Base-by-base conservation (phyloP, 2,329 filamentous ascomycete genomes). In the Diaporthe caulivora region DNA sequence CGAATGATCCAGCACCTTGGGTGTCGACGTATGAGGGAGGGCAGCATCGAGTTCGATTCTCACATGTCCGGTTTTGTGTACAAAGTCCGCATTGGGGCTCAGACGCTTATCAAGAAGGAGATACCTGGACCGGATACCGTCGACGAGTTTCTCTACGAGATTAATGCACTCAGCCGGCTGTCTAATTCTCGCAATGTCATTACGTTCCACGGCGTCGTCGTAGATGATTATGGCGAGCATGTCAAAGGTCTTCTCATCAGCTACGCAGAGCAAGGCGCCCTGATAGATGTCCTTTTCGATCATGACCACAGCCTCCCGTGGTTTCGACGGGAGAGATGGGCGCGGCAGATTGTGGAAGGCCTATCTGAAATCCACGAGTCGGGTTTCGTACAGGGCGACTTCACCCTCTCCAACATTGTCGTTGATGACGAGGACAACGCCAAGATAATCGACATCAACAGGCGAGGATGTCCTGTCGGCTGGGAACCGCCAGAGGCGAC, bases 1-100 rank as follows among this genome's bases (percentile, higher is more conserved):
- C 90, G 89, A 51, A 91, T 93, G 75, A 89, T 98, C 72, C 88
- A 91, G 21, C 95, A 98, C 81, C 86, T 98, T 68, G 82, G 84
- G 47, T 93, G 91, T 77, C 86, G 83, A 75, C 89, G 86, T 73
- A 91, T 92, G 82, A 88, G 87, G 47, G 96, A 98, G 81, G 90
- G 89, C 64, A 91, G 95, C 49, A 86, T 99, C 47, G 87, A 91
- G 54, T 98, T 99, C 79, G 94, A 97, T 77, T 94, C 94, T 0
- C 97, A 99, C 84, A 91, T 98, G 81, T 98, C 96, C 29, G 97
- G 97, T 1, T 99, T 98, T 80, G 97, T 98, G 24, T 99, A 98
- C 87, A 97, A 97, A 81, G 95, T 99, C 72, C 88, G 86, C 18
- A 90, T 95, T 47, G 86, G 90, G 73, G 91, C 90, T 13, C 85